Evolutionary conservation across 352 stramenopile genomes (phyloP), one percentile per base, ranked within the genome.

Genomic region (Globisporangium emineosum): DNA sequence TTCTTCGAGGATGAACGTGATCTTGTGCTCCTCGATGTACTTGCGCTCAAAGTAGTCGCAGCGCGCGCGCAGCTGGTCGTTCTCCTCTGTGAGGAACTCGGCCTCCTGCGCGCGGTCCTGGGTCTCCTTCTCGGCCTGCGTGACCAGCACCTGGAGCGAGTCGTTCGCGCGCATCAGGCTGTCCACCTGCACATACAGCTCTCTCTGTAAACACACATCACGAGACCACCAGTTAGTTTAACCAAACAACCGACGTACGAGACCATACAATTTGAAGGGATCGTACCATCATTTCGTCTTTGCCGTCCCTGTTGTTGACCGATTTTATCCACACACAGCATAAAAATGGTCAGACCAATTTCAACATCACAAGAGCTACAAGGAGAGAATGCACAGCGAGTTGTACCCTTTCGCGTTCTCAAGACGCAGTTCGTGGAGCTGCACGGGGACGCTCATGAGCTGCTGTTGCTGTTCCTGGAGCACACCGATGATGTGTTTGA

Each of bases 391-490:
- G 15, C 3, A 43, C 17, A 13, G 21, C 27, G 4, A 27, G 5
- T 71, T 70, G 54, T 68, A 92, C 83, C 73, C 69, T 15, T 83
- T 68, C 9, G 75, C 60, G 68, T 71, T 76, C 63, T 88, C 79
- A 9, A 81, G 70, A 52, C 82, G 80, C 42, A 91, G 73, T 58
- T 90, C 84, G 29, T 75, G 77, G 27, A 90, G 81, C 30, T 89
- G 81, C 49, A 78, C 75, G 0, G 82, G 85, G 52, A 90, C 89
- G 15, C 50, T 80, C 66, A 91, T 81, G 53, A 94, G 71, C 52
- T 92, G 81, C 25, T 89, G 83, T 61, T 92, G 83, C 58, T 94
- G 86, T 55, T 91, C 79, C 23, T 90, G 83, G 29, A 94, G 73
- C 27, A 92, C 71, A 12, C 66, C 72, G 21, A 94, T 85, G 53